Evolutionary conservation across 768 basidiomycete species (phyloP).

Genomic region (Brasilioporus rufonigricans): DNA sequence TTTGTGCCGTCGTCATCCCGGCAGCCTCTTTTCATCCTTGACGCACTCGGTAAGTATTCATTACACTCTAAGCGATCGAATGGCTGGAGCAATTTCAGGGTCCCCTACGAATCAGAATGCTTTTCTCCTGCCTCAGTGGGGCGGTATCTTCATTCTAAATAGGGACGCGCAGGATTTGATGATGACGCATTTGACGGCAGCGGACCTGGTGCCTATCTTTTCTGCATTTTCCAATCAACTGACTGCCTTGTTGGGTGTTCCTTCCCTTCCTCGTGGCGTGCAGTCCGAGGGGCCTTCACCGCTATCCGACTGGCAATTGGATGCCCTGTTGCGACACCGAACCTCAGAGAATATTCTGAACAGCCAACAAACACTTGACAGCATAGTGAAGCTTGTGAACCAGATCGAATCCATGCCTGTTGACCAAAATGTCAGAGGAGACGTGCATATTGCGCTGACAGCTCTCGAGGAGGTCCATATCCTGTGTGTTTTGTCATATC

Average conservation of each 20-base stretch:
- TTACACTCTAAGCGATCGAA: slow-evolving; percentile 1
- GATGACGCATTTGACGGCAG: slow-evolving; percentile 32
- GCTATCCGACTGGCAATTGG: slow-evolving; percentile 76
- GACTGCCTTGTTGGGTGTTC: slow-evolving; percentile 76
- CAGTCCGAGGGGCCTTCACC: slow-evolving; percentile 22
- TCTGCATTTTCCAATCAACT: slow-evolving; percentile 69
- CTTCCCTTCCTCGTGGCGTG: slow-evolving; percentile 54
- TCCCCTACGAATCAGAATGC: slow-evolving; percentile 50
- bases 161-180: slow-evolving; percentile 34
- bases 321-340: slow-evolving; percentile 70
- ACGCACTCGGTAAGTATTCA: slow-evolving; percentile 43
- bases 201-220: slow-evolving; percentile 54
- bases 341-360: slow-evolving; percentile 64
- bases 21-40: slow-evolving; percentile 67
- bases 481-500: neutral
- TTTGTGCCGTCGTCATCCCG: slow-evolving; percentile 77
- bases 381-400: slow-evolving; percentile 80
- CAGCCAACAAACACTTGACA: slow-evolving; percentile 71
- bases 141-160: slow-evolving; percentile 81
- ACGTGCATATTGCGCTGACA: slow-evolving; percentile 66
- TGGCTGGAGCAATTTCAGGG: slow-evolving; percentile 37
- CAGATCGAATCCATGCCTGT: slow-evolving; percentile 95
- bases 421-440: slow-evolving; percentile 66
- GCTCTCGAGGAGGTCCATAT: slow-evolving; percentile 68
- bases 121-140: slow-evolving; percentile 94